Evolutionary conservation across 2,329 filamentous ascomycete genomes (phyloP).

Genomic region (Fusarium beomiforme): DNA sequence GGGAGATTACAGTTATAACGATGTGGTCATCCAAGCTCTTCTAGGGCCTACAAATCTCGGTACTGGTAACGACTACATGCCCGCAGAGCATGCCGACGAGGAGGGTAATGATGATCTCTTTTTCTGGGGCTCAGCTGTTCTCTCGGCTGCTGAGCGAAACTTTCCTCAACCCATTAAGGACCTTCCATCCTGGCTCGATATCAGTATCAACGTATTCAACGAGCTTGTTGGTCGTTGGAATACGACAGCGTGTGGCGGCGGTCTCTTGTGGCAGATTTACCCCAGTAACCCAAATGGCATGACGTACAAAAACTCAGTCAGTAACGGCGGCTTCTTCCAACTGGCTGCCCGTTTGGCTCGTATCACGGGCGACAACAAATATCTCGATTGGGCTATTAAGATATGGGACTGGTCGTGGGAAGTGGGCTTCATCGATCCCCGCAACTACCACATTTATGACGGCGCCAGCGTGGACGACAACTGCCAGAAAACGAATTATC

Average conservation of each 20-base stretch:
- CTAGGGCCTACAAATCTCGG: constrained; percentile 65
- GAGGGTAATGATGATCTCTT: constrained; percentile 81
- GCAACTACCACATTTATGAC: constrained; percentile 67
- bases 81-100: constrained; percentile 62
- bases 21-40: constrained; percentile 67
- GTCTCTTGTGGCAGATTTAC: constrained; percentile 85
- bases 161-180: constrained; percentile 68
- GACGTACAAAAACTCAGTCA: constrained; percentile 84
- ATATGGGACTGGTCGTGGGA: constrained; percentile 72
- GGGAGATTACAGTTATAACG: constrained; percentile 69
- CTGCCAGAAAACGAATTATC: constrained; percentile 62
- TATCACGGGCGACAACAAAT: constrained; percentile 73
- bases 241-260: constrained; percentile 71
- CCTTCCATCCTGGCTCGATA: constrained; percentile 71
- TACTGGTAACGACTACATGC: constrained; percentile 68
- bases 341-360: constrained; percentile 79
- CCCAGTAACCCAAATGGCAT: constrained; percentile 77
- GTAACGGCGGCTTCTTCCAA: constrained; percentile 86
- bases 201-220: constrained; percentile 78
- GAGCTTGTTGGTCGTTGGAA: constrained; percentile 78
- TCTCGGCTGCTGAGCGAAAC: constrained; percentile 75
- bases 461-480: constrained; percentile 65
- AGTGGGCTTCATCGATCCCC: constrained; percentile 65
- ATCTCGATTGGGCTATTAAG: constrained; percentile 72
- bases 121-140: constrained; percentile 76